A percentile compares a stretch with the other conserved stretches of the same genome.
These are phyloP conservation scores for Cylindrodendrum hubeiense DNA, from an alignment of 2,329 filamentous ascomycete genomes.

Conservation along the genomic window DNA sequence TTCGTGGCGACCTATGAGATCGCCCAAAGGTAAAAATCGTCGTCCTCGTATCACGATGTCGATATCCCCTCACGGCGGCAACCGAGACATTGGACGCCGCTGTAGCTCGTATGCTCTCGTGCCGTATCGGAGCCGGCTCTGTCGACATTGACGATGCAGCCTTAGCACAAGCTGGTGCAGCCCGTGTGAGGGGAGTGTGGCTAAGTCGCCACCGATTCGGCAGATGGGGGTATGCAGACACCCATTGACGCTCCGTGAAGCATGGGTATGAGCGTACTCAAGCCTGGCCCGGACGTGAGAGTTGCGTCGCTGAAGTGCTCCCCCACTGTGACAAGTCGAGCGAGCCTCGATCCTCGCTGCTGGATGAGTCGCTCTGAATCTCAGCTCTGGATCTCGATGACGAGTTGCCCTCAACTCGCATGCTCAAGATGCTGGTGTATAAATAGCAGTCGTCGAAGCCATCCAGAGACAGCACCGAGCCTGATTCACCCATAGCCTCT, in stretches of 20 bases:
- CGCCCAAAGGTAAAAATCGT: not conserved
- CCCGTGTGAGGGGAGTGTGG: conserved; percentile 4
- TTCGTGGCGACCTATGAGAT: conserved; percentile 13
- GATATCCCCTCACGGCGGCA: conserved; percentile 8
- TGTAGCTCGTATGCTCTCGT: conserved; percentile 10
- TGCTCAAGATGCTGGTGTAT: conserved; percentile 7
- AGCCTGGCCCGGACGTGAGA: conserved; percentile 63
- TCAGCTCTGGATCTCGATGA: conserved; percentile 12
- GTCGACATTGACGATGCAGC: conserved; percentile 39
- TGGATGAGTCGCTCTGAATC: conserved; percentile 16
- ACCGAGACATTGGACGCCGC: conserved; percentile 40
- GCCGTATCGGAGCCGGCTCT: conserved; percentile 23
- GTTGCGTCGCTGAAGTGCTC: conserved; percentile 74
- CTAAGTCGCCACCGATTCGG: conserved; percentile 19
- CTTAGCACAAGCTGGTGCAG: not conserved
- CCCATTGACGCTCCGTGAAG: conserved; percentile 15
- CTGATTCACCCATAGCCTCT: not conserved
- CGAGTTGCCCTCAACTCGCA: not conserved
- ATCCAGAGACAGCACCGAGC: not conserved
- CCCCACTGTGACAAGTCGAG: conserved; percentile 65
- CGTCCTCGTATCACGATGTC: conserved; percentile 10
- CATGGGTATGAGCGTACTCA: conserved; percentile 60
- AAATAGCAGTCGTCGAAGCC: conserved; percentile 7
- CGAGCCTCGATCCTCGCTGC: conserved; percentile 27
- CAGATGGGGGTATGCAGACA: conserved; percentile 30